These are phyloP conservation scores for Mycena alexandri DNA, from an alignment of 768 basidiomycete species.

Conservation along the genomic window DNA sequence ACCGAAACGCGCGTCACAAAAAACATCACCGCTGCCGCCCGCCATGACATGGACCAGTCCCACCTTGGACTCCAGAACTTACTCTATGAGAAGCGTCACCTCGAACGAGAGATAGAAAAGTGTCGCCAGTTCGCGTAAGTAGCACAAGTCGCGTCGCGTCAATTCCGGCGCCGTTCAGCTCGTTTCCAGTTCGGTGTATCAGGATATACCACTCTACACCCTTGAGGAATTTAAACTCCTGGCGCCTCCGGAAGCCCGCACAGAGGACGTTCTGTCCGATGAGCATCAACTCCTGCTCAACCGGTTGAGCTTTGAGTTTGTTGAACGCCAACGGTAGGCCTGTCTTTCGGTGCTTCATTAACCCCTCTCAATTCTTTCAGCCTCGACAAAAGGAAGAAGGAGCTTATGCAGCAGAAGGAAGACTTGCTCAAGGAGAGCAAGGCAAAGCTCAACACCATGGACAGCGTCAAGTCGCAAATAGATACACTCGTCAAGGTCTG, in stretches of 20 bases:
- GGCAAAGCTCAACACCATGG: constrained; percentile 76
- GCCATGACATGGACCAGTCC: constrained; percentile 92
- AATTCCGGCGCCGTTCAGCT: constrained; percentile 2
- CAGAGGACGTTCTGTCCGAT: constrained; percentile 70
- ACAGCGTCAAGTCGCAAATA: constrained; percentile 83
- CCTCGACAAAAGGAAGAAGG: constrained; percentile 77
- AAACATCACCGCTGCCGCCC: constrained; percentile 81
- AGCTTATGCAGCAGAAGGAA: constrained; percentile 78
- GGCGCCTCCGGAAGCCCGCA: constrained; percentile 77
- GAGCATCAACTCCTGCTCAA: constrained; percentile 91
- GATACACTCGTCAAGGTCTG: constrained; percentile 81
- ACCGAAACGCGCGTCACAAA: constrained; percentile 73
- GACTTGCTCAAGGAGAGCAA: constrained; percentile 86
- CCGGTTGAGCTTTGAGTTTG: constrained; percentile 87
- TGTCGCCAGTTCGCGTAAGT: constrained; percentile 93
- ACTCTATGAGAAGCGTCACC: constrained; percentile 89
- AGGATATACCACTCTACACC: constrained; percentile 83
- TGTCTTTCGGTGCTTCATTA: constrained; percentile 28
- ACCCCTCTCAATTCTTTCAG: constrained; percentile 51
- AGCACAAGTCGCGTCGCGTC: constrained; percentile 18
- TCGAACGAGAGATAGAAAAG: constrained; percentile 93
- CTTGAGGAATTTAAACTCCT: constrained; percentile 76
- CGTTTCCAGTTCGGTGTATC: constrained; percentile 81
- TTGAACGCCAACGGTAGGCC: constrained; percentile 85
- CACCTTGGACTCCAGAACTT: constrained; percentile 89